Base-by-base conservation (phyloP, 176 grass and related monocot species). In the Chrysopogon serrulatus region DNA sequence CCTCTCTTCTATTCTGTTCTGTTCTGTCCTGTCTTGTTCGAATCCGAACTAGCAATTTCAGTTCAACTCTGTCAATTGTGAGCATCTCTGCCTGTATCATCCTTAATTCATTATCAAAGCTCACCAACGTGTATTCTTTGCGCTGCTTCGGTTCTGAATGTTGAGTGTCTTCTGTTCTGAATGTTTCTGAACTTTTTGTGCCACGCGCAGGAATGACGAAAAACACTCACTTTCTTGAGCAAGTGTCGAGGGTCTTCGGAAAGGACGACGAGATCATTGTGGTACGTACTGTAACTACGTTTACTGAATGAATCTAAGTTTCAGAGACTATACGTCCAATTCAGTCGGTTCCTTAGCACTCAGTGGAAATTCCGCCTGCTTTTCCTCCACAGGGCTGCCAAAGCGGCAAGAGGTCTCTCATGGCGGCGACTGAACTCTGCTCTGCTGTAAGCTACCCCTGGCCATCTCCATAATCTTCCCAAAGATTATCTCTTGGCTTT, bases 401-500 rank as follows among this genome's bases (percentile, higher is more conserved):
- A 35, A 95, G 84, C 75, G 92, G 95, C 36, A 98, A 86, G 83
- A 92, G 92, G 36, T 98, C 92, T 39, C 88, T 98, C 21, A 90
- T 91, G 92, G 95, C 90, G 47, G 90, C 90, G 35, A 62, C 90
- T 49, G 79, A 98, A 71, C 90, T 98, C 51, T 87, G 82, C 57
- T 91, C 88, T 49, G 70, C 92, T 31, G 95, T 98, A 90, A 93
- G 92, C 61, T 27, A 60, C 4, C 10, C 14, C 68, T 23, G 34
- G 63, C 31, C 51, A 18, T 68, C 51, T 16, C 66, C n/a, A 16
- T 43, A 30, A 30, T 31, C 24, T 37, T 53, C 19, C 51, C 19
- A n/a, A 0, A 56, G 0, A 56, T 56, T 11, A 3, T 0, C 53
- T 24, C 53, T 24, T 11, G 23, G 8, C 21, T 10, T 56, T 56